A percentile compares a stretch with the other conserved stretches of the same genome.
Conservation (phyloP, 2,329 filamentous ascomycete genomes). For the Colletotrichum australisinense region DNA sequence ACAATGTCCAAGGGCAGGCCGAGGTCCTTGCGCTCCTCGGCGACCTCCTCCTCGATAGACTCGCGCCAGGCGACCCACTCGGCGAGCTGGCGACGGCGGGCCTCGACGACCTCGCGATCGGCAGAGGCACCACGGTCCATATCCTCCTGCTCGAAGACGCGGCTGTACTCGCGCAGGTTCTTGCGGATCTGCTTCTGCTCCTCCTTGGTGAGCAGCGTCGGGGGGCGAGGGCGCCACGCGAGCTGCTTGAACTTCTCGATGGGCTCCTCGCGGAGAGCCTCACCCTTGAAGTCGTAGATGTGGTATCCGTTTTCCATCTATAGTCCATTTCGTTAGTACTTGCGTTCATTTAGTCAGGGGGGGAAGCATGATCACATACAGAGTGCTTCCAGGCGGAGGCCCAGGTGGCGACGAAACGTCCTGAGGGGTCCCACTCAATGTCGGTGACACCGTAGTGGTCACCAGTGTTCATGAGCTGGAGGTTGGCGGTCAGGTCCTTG, state of each 20-base stretch:
- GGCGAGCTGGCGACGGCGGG: slow-evolving; percentile 81
- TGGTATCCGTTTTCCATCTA: slow-evolving; percentile 99
- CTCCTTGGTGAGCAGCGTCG: slow-evolving; percentile 93
- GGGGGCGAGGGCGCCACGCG: slow-evolving; percentile 90
- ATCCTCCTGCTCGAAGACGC: slow-evolving; percentile 95
- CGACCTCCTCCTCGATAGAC: slow-evolving; percentile 76
- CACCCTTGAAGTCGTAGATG: slow-evolving; percentile 95
- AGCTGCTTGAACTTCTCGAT: slow-evolving; percentile 99
- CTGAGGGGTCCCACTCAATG: slow-evolving; percentile 97
- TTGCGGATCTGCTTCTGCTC: slow-evolving; percentile 98
- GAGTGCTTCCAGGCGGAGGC: slow-evolving; percentile 96
- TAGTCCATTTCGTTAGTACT: slow-evolving; percentile 37
- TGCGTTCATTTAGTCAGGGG: not conserved
- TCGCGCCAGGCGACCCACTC: slow-evolving; percentile 92
- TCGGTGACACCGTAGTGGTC: slow-evolving; percentile 99
- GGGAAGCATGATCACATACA: slow-evolving; percentile 66
- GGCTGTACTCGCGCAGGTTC: slow-evolving; percentile 97
- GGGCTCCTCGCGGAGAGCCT: slow-evolving; percentile 87
- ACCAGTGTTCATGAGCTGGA: slow-evolving; percentile 91
- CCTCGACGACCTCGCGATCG: slow-evolving; percentile 93
- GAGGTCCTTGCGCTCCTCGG: slow-evolving; percentile 75
- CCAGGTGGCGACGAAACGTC: slow-evolving; percentile 92
- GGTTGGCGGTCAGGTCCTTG: slow-evolving; percentile 93
- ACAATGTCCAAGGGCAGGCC: slow-evolving; percentile 75
- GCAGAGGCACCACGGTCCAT: slow-evolving; percentile 92